A percentile compares a stretch with the other conserved stretches of the same genome.
Evolutionary conservation across 805 yeast species (phyloP).

Genomic region (Candida morakotiae): DNA sequence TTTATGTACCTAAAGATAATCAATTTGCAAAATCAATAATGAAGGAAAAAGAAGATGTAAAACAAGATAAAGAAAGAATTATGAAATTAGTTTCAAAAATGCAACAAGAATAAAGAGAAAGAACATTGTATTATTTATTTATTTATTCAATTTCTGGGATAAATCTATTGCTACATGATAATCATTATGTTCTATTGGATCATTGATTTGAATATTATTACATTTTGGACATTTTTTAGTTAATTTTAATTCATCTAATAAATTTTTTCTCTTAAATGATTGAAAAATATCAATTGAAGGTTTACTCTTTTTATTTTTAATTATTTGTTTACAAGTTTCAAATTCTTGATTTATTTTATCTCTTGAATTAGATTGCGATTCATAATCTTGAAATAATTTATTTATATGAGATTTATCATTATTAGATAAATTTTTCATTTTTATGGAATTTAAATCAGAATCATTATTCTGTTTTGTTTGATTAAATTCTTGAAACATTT

Average conservation of each 20-base stretch:
- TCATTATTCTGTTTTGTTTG: not conserved
- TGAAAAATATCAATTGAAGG: constrained; percentile 6
- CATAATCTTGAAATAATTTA: constrained; percentile 21
- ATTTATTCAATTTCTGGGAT: constrained; percentile 36
- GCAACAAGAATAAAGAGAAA: constrained; percentile 19
- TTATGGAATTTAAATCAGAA: not conserved
- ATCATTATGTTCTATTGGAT: constrained; percentile 49
- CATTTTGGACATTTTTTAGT: constrained; percentile 25
- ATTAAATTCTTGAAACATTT: constrained; percentile 14
- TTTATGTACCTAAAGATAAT: constrained; percentile 51
- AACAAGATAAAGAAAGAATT: constrained; percentile 52
- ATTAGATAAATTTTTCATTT: constrained; percentile 6
- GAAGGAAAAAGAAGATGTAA: constrained; percentile 47
- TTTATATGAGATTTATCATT: constrained; percentile 23
- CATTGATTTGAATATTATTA: constrained; percentile 18
- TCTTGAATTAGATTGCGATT: constrained; percentile 4
- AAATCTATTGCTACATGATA: constrained; percentile 50
- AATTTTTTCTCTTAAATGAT: constrained; percentile 7
- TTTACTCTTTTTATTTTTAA: not conserved
- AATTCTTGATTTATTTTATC: not conserved
- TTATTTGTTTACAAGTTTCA: not conserved
- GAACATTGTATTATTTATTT: no score
- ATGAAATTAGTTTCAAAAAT: constrained; percentile 50
- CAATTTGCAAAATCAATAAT: constrained; percentile 51
- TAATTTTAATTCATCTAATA: constrained; percentile 15